Evolutionary conservation across 148 eudicot species (phyloP).

Genomic region (Rhododendron molle): DNA sequence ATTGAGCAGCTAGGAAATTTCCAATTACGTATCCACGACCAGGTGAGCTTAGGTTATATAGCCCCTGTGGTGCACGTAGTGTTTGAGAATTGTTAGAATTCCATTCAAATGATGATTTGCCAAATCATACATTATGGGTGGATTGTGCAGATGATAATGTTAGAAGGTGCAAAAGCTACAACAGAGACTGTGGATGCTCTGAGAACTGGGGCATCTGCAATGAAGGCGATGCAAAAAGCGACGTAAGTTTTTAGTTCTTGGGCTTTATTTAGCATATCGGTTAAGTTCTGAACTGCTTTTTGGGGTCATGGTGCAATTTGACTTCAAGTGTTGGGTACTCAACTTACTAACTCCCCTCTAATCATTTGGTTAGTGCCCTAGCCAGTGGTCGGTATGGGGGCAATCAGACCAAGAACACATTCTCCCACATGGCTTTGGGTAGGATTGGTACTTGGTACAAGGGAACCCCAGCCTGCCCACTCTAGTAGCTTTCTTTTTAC

Average conservation of each 20-base stretch:
- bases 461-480: background rate
- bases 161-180: constrained; percentile 63
- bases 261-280: background rate
- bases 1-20: constrained; percentile 52
- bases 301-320: background rate
- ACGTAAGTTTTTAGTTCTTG: constrained; percentile 27
- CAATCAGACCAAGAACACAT: background rate
- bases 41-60: constrained; percentile 24
- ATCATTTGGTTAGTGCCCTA: too few species aligned
- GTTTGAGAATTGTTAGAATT: background rate
- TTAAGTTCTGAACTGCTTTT: background rate
- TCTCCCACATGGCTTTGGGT: background rate
- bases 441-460: background rate
- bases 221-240: constrained; percentile 65
- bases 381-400: too few species aligned
- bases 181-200: constrained; percentile 61
- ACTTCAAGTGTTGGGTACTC: background rate
- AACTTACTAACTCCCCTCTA: background rate
- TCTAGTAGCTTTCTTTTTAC: background rate
- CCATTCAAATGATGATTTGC: background rate
- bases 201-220: constrained; percentile 57
- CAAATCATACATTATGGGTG: constrained; percentile 4
- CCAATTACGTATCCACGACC: constrained; percentile 51
- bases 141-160: constrained; percentile 42
- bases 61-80: background rate